phyloP scores from a whole-genome alignment of 768 basidiomycete genomes.

The Galerina marginata region DNA sequence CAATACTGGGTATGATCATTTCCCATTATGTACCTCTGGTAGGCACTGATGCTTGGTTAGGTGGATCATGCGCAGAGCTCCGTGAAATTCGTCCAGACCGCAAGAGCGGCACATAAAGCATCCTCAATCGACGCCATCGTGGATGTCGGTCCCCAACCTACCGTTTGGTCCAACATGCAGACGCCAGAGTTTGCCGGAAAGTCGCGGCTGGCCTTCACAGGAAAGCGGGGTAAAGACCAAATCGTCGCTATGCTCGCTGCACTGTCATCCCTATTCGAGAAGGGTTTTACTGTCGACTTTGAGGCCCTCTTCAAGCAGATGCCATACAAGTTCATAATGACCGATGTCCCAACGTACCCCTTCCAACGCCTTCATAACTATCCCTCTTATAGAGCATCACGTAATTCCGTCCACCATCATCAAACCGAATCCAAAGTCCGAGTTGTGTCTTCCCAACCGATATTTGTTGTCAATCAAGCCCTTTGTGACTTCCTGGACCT shows the following conservation, averaged over 20 bases:
- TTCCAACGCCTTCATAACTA: constrained; percentile 41
- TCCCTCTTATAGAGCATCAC: constrained; percentile 33
- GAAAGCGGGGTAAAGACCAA: constrained; percentile 39
- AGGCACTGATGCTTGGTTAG: constrained; percentile 21
- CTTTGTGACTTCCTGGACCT: constrained; percentile 35
- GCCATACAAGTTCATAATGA: constrained; percentile 28
- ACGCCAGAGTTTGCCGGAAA: constrained; percentile 26
- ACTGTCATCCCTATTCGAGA: constrained; percentile 32
- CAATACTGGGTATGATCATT: constrained; percentile 35
- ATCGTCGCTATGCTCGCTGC: constrained; percentile 34
- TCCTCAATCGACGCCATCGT: constrained; percentile 32
- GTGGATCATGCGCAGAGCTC: constrained; percentile 39
- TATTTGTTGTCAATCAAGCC: constrained; percentile 31
- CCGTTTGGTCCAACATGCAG: constrained; percentile 38
- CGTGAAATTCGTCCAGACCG: constrained; percentile 35
- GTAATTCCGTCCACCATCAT: constrained; percentile 23
- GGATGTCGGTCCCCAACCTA: constrained; percentile 40
- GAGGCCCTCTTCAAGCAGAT: constrained; percentile 27
- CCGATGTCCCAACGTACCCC: constrained; percentile 39
- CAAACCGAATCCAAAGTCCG: not conserved
- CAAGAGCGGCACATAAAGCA: constrained; percentile 24
- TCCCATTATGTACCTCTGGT: not conserved
- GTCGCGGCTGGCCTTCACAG: constrained; percentile 28
- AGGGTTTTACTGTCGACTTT: constrained; percentile 33
- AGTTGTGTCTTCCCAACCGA: constrained; percentile 8